Percentiles rank a stretch among this genome's conserved stretches.
These are phyloP conservation scores for Uronychia binucleata DNA, from an alignment of 73 alveolate species.

Conservation along the genomic window DNA sequence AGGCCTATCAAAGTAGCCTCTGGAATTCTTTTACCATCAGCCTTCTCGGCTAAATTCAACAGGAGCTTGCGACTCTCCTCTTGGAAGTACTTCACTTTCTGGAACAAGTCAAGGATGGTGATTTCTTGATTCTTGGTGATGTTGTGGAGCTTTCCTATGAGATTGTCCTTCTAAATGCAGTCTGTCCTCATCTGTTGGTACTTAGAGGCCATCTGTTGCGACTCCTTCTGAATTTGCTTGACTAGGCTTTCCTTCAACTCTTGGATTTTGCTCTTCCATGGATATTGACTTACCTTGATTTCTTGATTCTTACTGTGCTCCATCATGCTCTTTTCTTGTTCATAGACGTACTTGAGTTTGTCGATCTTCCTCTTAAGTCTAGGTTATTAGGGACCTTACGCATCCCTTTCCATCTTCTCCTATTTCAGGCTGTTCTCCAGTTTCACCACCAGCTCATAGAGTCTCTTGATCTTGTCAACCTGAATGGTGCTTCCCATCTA, in stretches of 20 bases:
- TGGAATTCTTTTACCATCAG: background rate
- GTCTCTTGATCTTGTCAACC: background rate
- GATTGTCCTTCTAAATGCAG: background rate
- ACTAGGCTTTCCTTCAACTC: background rate
- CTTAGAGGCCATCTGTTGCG: background rate
- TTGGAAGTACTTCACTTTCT: background rate
- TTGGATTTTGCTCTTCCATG: background rate
- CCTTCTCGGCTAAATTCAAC: background rate
- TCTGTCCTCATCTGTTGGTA: background rate
- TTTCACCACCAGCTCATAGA: background rate
- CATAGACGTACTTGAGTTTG: background rate
- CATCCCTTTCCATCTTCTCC: background rate
- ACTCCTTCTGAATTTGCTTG: background rate
- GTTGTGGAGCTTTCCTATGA: background rate
- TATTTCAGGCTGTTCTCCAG: background rate
- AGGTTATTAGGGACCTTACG: background rate
- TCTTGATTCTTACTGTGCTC: background rate
- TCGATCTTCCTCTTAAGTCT: background rate
- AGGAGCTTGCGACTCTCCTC: background rate
- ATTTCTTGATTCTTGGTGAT: background rate
- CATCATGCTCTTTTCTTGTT: background rate
- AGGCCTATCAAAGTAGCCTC: background rate
- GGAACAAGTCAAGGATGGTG: background rate
- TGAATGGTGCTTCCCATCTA: background rate
- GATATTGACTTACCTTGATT: no score